A percentile compares a stretch with the other conserved stretches of the same genome.
Conservation (phyloP, 768 basidiomycete species). For the Rhizopogon rudus region DNA sequence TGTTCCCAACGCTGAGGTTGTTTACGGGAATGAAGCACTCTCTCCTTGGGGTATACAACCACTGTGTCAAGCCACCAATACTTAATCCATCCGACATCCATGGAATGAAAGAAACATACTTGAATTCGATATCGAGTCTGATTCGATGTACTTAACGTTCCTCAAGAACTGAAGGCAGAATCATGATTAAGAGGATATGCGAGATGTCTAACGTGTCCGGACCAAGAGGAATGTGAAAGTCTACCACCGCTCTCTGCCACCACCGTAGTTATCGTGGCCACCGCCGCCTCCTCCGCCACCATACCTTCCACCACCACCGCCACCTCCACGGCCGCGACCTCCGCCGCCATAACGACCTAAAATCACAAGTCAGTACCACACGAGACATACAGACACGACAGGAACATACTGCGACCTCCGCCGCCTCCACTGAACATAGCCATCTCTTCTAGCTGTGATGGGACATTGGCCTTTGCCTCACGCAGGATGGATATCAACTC, state of each 20-base stretch:
- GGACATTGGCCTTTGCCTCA: constrained; percentile 83
- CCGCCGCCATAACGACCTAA: constrained; percentile 56
- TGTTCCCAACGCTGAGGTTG: too few relatives aligned
- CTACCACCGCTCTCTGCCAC: constrained; percentile 11
- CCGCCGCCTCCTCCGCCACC: constrained; percentile 39
- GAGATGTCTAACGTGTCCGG: not conserved
- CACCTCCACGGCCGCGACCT: constrained; percentile 41
- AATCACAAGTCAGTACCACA: constrained; percentile 3
- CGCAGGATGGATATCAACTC: constrained; percentile 83
- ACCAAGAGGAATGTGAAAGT: not conserved
- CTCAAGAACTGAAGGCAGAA: not conserved
- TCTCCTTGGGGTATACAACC: too few relatives aligned
- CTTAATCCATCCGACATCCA: too few relatives aligned
- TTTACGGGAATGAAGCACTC: too few relatives aligned
- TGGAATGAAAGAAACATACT: too few relatives aligned
- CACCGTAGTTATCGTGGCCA: constrained; percentile 30
- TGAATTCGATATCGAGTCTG: not conserved
- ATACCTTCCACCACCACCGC: constrained; percentile 36
- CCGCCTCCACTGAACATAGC: constrained; percentile 80
- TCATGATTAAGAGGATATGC: constrained; percentile 2
- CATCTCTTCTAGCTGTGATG: constrained; percentile 93
- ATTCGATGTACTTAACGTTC: too few relatives aligned
- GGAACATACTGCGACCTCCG: constrained; percentile 58
- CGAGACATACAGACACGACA: not conserved
- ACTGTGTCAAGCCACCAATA: too few relatives aligned